Evolutionary conservation across 2,329 filamentous ascomycete species (phyloP), one percentile per base, ranked within the genome.

Genomic region (Thelonectria olida): DNA sequence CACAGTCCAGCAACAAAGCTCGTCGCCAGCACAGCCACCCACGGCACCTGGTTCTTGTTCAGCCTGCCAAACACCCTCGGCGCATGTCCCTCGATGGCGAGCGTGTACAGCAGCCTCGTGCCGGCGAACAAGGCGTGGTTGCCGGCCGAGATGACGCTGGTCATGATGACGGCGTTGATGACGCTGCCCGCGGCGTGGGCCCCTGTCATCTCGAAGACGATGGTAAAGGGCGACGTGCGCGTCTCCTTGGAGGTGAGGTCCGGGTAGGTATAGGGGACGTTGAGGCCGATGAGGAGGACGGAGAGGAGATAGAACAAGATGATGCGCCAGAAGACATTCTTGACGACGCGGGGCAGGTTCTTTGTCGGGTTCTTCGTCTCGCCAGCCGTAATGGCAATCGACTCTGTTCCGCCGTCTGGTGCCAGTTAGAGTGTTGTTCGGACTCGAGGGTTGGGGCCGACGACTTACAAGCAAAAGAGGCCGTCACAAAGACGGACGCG

Each of bases 321-420:
- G 54, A 88, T 87, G 5, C 87, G 83, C 85, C 85, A 89, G 69
- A 89, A 89, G 38, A 89, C 86, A 56, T 90, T 89, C 66, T 86
- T 86, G 45, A 90, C 85, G 3, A 89, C 88, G 3, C 82, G 81
- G 1, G 88, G 88, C 31, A 90, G 76, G 57, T 82, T 89, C 64
- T 81, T 82, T 17, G 84, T 81, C 0, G 88, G 88, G 65, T 90
- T 81, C 66, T 84, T 86, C 2, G 88, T 90, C 73, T 90, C 88
- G 42, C 88, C 88, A 1, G 88, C 88, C 0, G 88, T 89, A 58
- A 90, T 87, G 51, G 86, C 87, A 49, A 90, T 88, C 31, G 83
- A 86, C 73, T 90, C 88, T 2, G 86, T 89, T 53, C 87, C 88
- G 31, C 75, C 75, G 31, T 76, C 75, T 77, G 3, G 6, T 8